Evolutionary conservation across 495 filamentous ascomycete genomes (phyloP).

Genomic region (Evansstolkia leycettana): DNA sequence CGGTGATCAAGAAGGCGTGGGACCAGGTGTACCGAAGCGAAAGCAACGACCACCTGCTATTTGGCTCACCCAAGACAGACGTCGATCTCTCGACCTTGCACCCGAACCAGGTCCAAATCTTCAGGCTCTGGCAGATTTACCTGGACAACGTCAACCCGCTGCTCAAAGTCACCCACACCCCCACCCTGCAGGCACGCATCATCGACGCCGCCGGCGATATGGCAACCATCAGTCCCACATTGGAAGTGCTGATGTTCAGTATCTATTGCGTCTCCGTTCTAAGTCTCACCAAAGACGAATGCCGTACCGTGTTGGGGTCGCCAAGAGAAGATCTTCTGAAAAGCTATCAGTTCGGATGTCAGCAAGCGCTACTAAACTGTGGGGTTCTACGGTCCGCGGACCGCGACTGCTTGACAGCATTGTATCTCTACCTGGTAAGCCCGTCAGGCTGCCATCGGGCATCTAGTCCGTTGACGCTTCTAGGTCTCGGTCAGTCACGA

Average conservation of each 20-base stretch:
- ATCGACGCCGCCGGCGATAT: conserved; percentile 21
- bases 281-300: conserved; percentile 32
- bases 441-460: conserved; percentile 1
- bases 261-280: conserved; percentile 41
- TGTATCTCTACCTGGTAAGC: conserved; percentile 47
- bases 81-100: conserved; percentile 36
- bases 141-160: conserved; percentile 40
- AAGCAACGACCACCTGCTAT: conserved; percentile 33
- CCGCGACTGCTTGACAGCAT: conserved; percentile 44
- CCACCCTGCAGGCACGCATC: conserved; percentile 33
- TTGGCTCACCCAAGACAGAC: conserved; percentile 26
- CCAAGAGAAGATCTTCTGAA: conserved; percentile 31
- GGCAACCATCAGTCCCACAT: not conserved
- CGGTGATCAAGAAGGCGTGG: conserved; percentile 29
- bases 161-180: conserved; percentile 40
- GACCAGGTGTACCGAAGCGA: conserved; percentile 24
- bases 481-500: conserved; percentile 41
- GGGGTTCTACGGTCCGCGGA: conserved; percentile 33
- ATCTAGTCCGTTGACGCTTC: no score
- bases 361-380: conserved; percentile 42
- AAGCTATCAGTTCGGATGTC: conserved; percentile 39
- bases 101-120: conserved; percentile 28
- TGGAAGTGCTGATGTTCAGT: conserved; percentile 37
- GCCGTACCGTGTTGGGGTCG: conserved; percentile 24
- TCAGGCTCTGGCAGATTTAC: conserved; percentile 37